A percentile compares a stretch with the other conserved stretches of the same genome.
These are phyloP conservation scores for Eutypella sp. DNA, from an alignment of 2,329 filamentous ascomycete genomes.

Conservation along the genomic window DNA sequence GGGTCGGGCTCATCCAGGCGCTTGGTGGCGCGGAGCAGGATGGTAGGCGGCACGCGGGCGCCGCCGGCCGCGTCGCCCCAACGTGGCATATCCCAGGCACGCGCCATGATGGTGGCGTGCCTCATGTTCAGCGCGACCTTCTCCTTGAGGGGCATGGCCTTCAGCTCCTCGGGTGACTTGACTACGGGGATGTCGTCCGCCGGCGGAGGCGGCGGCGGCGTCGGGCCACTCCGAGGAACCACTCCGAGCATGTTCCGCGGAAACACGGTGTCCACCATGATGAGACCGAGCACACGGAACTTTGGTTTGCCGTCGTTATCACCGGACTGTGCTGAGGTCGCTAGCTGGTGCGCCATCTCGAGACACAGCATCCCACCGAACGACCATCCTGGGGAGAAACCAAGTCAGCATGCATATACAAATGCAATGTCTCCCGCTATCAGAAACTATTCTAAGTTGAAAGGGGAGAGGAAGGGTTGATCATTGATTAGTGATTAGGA, in stretches of 20 bases:
- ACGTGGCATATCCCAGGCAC: constrained; percentile 19
- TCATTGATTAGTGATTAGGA: background rate
- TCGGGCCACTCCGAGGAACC: constrained; percentile 8
- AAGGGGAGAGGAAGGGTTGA: too few species aligned
- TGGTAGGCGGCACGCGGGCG: constrained; percentile 30
- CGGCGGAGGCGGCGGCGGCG: constrained; percentile 7
- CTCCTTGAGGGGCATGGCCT: constrained; percentile 23
- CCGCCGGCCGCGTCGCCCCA: constrained; percentile 13
- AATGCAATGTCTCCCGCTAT: background rate
- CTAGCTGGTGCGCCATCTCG: constrained; percentile 43
- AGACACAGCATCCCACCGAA: constrained; percentile 48
- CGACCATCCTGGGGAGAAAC: constrained; percentile 41
- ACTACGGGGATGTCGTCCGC: constrained; percentile 22
- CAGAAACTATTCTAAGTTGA: background rate
- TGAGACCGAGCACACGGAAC: constrained; percentile 42
- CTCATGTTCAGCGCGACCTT: constrained; percentile 29
- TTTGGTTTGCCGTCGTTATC: too few species aligned
- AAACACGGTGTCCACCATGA: constrained; percentile 49
- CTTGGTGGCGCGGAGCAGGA: constrained; percentile 40
- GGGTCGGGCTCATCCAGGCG: constrained; percentile 14
- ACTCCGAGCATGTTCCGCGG: constrained; percentile 19
- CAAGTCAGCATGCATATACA: background rate
- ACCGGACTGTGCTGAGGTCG: constrained; percentile 23
- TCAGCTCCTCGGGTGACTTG: constrained; percentile 20
- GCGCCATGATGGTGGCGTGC: constrained; percentile 26